These are phyloP conservation scores for Sordariomycetes sp. DNA, from an alignment of 2,329 filamentous ascomycete species.

Conservation along the genomic window DNA sequence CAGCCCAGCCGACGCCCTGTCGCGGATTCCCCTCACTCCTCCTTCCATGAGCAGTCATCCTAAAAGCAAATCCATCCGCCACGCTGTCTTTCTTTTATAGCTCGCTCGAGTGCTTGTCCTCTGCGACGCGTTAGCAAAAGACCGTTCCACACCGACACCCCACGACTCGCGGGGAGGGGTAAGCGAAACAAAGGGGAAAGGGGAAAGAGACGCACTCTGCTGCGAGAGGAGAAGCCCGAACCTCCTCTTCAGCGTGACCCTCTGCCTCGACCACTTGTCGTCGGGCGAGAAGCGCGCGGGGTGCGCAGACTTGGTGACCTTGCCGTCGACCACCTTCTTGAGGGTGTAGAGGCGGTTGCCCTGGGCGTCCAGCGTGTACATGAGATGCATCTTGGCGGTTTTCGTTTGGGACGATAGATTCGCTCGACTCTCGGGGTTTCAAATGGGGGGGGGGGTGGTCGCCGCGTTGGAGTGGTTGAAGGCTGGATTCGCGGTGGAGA, in stretches of 20 bases:
- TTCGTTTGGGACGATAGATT: background rate
- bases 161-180: too few species aligned
- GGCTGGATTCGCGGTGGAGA: background rate
- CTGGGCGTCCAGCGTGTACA: slow-evolving; percentile 71
- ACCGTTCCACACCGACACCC: background rate
- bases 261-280: slow-evolving; percentile 96
- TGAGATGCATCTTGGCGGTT: slow-evolving; percentile 39
- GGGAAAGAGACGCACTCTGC: slow-evolving; percentile 33
- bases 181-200: background rate
- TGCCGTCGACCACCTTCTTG: slow-evolving; percentile 72
- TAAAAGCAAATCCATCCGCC: background rate
- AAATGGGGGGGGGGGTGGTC: background rate
- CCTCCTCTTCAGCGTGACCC: slow-evolving; percentile 87
- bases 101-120: slow-evolving; percentile 4
- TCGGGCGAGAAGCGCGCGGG: slow-evolving; percentile 94
- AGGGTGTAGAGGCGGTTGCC: slow-evolving; percentile 92
- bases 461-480: background rate
- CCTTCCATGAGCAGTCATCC: background rate
- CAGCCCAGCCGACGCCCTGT: background rate
- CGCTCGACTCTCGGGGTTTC: background rate
- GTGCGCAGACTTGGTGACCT: slow-evolving; percentile 92
- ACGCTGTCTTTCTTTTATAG: background rate
- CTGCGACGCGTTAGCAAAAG: background rate
- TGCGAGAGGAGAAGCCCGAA: slow-evolving; percentile 82
- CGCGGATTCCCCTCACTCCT: background rate